Evolutionary conservation across 805 yeast genomes (phyloP), one percentile per base, ranked within the genome.

Genomic region (Starmerella asiatica): DNA sequence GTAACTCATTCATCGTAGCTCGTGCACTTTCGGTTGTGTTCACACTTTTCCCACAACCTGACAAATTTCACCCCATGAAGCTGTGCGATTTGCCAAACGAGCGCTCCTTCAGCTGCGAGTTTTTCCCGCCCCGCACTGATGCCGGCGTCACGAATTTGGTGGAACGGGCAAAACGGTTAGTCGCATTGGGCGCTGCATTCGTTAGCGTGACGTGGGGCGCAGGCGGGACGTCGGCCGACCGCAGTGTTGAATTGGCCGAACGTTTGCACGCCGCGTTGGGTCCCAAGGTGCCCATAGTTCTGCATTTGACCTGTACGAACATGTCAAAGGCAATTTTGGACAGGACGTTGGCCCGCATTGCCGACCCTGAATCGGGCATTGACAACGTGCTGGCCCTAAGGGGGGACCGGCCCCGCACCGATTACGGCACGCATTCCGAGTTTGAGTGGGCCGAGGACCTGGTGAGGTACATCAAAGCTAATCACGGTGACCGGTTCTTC

Each of bases 191-290:
- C 41, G 97, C 97, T 3, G 63, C 79, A 14, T 93, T 91, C 57
- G 77, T 88, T 39, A 83, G 94, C 3, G 79, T 91, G 12, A 91
- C 99, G 0, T 91, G 97, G 96, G 98, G 97, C 26, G 97, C 98
- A 4, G 97, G 97, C 30, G 98, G 98, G 3, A 76, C 93, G 4
- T 84, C 96, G 8, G 75, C 88, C 34, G 79, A 73, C 36, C 85
- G 84, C 62, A 82, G 95, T 0, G 59, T 91, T 43, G 88, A 82
- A 32, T 65, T 91, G 42, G 94, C 95, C 1, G 65, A 73, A 19
- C 69, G 81, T 2, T 79, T 93, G 50, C 83, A 80, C 52, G 62
- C 69, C 34, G 83, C 77, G 36, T 66, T 86, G 43, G 50, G 48
- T 19, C 40, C 45, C 5, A 78, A 79, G 3, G 62, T 88, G n/a